phyloP scores from a whole-genome alignment of 352 stramenopile species.

The Pythium insidiosum region DNA sequence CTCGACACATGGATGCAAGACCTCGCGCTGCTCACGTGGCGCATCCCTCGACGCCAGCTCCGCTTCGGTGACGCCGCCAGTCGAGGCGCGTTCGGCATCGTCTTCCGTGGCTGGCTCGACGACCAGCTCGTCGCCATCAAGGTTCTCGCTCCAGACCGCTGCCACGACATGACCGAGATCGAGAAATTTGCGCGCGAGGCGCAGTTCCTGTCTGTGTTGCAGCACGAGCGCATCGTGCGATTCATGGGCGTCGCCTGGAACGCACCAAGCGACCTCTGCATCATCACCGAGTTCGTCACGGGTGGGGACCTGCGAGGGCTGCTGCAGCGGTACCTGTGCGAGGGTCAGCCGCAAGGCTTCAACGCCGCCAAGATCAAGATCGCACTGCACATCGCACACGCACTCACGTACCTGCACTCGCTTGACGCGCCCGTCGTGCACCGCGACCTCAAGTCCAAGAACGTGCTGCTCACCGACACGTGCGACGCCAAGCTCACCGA shows the following conservation, averaged over 20 bases:
- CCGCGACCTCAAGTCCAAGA: conserved; percentile 55
- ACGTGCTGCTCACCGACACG: conserved; percentile 28
- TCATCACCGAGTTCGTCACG: no score
- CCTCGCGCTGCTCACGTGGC: no score
- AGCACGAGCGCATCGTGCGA: no score
- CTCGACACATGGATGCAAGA: no score
- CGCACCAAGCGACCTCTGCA: no score
- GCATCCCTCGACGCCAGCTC: no score
- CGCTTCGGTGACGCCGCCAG: no score
- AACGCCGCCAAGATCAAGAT: no score
- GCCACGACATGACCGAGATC: conserved; percentile 4
- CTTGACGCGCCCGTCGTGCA: conserved; percentile 32
- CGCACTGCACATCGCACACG: no score
- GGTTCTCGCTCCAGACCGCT: neutral
- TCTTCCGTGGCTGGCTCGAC: conserved; percentile 1
- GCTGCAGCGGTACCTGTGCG: conserved; percentile 1
- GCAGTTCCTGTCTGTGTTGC: conserved; percentile 4
- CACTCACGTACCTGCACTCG: no score
- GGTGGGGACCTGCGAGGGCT: conserved; percentile 16
- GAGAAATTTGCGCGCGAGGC: neutral
- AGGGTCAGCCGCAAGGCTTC: conserved; percentile 15
- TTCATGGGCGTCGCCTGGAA: no score
- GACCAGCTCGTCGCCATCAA: conserved; percentile 5
- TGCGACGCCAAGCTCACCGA: conserved; percentile 40
- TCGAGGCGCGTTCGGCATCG: conserved; percentile 6